A percentile compares a stretch with the other conserved stretches of the same genome.
Conservation (phyloP, 495 filamentous ascomycete genomes). For the Cudoniella acicularis region DNA sequence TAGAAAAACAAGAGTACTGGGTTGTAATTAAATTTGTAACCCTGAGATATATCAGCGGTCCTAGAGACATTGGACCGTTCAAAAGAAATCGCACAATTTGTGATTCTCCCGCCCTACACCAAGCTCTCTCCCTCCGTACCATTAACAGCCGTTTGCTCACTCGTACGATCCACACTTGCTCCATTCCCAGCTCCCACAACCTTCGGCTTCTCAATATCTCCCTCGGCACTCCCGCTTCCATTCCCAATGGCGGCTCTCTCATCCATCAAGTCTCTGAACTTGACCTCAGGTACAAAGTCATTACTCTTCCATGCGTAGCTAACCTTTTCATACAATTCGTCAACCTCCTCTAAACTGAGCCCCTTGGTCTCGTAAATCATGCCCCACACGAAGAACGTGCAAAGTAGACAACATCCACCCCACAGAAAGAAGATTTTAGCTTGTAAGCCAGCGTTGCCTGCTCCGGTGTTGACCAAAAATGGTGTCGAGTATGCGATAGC, state of each 20-base stretch:
- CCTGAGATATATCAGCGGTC: too few relatives aligned
- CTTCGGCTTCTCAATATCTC: not conserved
- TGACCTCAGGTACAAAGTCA: not conserved
- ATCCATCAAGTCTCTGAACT: too few relatives aligned
- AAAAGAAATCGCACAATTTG: too few relatives aligned
- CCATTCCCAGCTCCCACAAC: not conserved
- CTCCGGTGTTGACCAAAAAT: constrained; percentile 64
- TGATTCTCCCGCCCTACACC: too few relatives aligned
- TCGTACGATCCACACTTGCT: not conserved
- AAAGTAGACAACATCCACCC: constrained; percentile 66
- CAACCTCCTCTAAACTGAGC: constrained; percentile 72
- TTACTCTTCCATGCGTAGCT: constrained; percentile 43
- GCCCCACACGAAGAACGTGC: constrained; percentile 63
- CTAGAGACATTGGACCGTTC: too few relatives aligned
- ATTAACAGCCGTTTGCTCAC: not conserved
- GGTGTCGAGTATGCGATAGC: constrained; percentile 71
- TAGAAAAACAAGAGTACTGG: too few relatives aligned
- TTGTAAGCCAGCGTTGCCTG: constrained; percentile 62
- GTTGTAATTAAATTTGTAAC: too few relatives aligned
- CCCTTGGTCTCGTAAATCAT: constrained; percentile 84
- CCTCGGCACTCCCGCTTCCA: not conserved
- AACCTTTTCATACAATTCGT: constrained; percentile 68
- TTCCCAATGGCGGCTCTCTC: too few relatives aligned
- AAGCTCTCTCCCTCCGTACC: too few relatives aligned
- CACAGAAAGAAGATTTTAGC: constrained; percentile 78